Evolutionary conservation across 495 filamentous ascomycete species (phyloP).

Genomic region (Tuber aestivum): DNA sequence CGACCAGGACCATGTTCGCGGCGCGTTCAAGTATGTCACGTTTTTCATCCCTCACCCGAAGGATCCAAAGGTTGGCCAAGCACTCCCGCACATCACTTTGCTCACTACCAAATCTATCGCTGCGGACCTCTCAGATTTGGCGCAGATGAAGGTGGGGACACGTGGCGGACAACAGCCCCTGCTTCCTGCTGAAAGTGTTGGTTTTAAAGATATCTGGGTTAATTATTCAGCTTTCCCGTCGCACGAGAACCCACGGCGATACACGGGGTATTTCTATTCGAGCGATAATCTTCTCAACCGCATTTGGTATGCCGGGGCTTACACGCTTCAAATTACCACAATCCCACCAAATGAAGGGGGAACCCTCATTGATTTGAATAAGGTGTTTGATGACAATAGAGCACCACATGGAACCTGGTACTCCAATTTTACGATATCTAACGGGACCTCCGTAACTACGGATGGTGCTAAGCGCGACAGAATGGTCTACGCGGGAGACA

Average conservation of each 20-base stretch:
- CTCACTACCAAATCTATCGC: conserved; percentile 11
- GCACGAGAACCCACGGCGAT: conserved; percentile 44
- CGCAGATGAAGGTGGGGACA: not conserved
- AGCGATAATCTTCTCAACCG: conserved; percentile 50
- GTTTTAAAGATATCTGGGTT: conserved; percentile 40
- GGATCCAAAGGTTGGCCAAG: conserved; percentile 30
- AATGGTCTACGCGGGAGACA: conserved; percentile 53
- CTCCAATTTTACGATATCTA: conserved; percentile 49
- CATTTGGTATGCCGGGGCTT: conserved; percentile 62
- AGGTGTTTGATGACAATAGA: conserved; percentile 42
- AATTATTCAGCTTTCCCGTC: conserved; percentile 45
- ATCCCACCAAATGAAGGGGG: conserved; percentile 51
- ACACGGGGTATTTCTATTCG: conserved; percentile 51
- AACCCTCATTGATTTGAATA: conserved; percentile 48
- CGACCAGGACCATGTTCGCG: conserved; percentile 41
- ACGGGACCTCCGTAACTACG: conserved; percentile 49
- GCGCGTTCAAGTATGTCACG: conserved; percentile 47
- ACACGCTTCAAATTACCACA: conserved; percentile 55
- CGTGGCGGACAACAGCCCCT: conserved; percentile 25
- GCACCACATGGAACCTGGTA: conserved; percentile 46
- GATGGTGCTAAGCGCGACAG: conserved; percentile 58
- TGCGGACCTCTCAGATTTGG: not conserved
- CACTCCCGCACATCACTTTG: conserved; percentile 11
- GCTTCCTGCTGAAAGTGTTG: conserved; percentile 19
- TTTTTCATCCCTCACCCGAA: conserved; percentile 36